Evolutionary conservation across 352 stramenopile genomes (phyloP).

Genomic region (Phytopythium cucurbitacearum): DNA sequence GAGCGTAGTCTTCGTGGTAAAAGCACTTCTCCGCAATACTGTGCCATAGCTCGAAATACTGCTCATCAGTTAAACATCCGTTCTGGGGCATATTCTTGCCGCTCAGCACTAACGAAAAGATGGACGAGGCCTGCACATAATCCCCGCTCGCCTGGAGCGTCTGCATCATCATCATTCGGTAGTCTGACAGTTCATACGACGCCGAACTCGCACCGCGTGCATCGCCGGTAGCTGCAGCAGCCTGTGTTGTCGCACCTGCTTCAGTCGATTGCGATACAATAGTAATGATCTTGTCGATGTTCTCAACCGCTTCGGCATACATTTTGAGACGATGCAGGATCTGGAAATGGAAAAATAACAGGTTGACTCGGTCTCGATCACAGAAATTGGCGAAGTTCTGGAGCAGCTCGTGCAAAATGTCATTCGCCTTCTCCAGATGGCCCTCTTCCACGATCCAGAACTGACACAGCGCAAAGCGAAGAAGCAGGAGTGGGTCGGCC

Average conservation of each 20-base stretch:
- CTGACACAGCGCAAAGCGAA: constrained; percentile 56
- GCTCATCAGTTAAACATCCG: constrained; percentile 29
- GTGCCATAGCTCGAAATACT: constrained; percentile 54
- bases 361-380: constrained; percentile 46
- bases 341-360: constrained; percentile 67
- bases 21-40: constrained; percentile 62
- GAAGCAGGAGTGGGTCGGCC: constrained; percentile 47
- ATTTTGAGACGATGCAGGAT: constrained; percentile 45
- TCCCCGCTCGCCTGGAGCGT: constrained; percentile 58
- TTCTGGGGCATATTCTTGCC: constrained; percentile 23
- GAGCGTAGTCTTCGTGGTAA: constrained; percentile 51
- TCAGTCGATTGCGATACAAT: neutral
- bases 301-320: constrained; percentile 46
- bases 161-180: constrained; percentile 63
- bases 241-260: no score
- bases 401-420: constrained; percentile 55
- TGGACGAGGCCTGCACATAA: constrained; percentile 44
- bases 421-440: constrained; percentile 47
- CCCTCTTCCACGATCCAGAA: constrained; percentile 50
- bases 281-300: constrained; percentile 35
- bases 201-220: neutral
- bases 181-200: constrained; percentile 39
- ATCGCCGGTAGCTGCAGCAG: neutral
- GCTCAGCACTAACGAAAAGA: constrained; percentile 37
- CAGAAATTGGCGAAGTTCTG: constrained; percentile 56